Percentiles rank a stretch among this genome's conserved stretches.
These are phyloP conservation scores for Neopestalotiopsis clavispora DNA, from an alignment of 2,329 filamentous ascomycete genomes.

Conservation along the genomic window DNA sequence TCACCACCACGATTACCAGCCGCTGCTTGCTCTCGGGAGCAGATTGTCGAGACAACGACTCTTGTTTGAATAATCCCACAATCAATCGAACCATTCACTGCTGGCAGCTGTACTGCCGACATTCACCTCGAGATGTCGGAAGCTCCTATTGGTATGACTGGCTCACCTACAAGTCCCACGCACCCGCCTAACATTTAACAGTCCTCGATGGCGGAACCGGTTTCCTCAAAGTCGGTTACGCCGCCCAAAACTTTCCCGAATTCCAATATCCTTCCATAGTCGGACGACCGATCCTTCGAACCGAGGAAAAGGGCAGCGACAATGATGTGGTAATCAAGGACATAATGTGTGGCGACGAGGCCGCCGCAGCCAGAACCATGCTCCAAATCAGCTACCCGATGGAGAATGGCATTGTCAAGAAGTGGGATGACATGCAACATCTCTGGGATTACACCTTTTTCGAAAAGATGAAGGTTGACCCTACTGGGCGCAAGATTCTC, in stretches of 20 bases:
- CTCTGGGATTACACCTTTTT: conserved; percentile 99
- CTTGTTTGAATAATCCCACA: not conserved
- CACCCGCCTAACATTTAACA: conserved; percentile 42
- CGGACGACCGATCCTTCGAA: conserved; percentile 94
- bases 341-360: conserved; percentile 99
- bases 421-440: conserved; percentile 99
- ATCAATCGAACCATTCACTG: not conserved
- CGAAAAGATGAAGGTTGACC: conserved; percentile 95
- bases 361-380: conserved; percentile 93
- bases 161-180: conserved; percentile 18
- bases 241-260: conserved; percentile 98
- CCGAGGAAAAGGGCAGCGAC: conserved; percentile 77
- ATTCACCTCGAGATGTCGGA: conserved; percentile 4
- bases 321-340: conserved; percentile 84
- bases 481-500: conserved; percentile 92
- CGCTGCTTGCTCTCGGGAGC: not conserved
- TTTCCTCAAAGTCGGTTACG: conserved; percentile 99
- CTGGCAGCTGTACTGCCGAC: not conserved
- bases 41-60: not conserved
- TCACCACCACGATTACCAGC: not conserved
- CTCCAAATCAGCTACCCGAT: conserved; percentile 99
- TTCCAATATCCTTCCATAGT: conserved; percentile 98
- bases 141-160: conserved; percentile 18
- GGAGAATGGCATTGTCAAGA: conserved; percentile 99
- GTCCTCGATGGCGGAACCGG: conserved; percentile 99